phyloP scores from a whole-genome alignment of 2,329 filamentous ascomycete species.

The Colletotrichum sp. region DNA sequence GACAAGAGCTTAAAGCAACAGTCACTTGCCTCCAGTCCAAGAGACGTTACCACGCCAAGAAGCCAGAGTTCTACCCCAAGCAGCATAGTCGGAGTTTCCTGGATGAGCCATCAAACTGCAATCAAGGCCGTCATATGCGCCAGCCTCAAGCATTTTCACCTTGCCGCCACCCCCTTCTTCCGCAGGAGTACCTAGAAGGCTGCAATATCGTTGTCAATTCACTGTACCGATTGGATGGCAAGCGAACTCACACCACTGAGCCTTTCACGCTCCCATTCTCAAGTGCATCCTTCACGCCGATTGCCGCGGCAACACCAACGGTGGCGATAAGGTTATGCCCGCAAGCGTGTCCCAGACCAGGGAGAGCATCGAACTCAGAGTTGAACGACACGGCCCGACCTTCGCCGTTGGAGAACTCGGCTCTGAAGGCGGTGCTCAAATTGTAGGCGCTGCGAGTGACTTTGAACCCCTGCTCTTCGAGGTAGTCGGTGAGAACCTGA shows the following conservation, averaged over 20 bases:
- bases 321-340: conserved; percentile 34
- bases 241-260: neutral
- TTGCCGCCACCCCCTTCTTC: conserved; percentile 45
- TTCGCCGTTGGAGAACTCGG: conserved; percentile 38
- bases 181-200: conserved; percentile 24
- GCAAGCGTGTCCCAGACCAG: conserved; percentile 40
- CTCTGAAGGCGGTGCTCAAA: conserved; percentile 48
- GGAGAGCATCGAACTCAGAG: conserved; percentile 38
- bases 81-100: conserved; percentile 1
- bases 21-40: neutral
- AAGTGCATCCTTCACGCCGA: conserved; percentile 28
- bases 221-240: fast-evolving
- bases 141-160: conserved; percentile 47
- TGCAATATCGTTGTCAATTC: fast-evolving
- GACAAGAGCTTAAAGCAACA: fast-evolving
- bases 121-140: conserved; percentile 43
- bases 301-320: conserved; percentile 34
- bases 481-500: conserved; percentile 40
- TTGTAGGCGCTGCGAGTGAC: conserved; percentile 45
- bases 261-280: neutral
- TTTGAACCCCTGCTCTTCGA: conserved; percentile 39
- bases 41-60: neutral
- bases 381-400: conserved; percentile 48
- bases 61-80: conserved; percentile 4
- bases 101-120: conserved; percentile 5